Percentiles rank a stretch among this genome's conserved stretches.
These are phyloP conservation scores for Candida pseudofarinosa DNA, from an alignment of 805 yeast species.

Conservation along the genomic window DNA sequence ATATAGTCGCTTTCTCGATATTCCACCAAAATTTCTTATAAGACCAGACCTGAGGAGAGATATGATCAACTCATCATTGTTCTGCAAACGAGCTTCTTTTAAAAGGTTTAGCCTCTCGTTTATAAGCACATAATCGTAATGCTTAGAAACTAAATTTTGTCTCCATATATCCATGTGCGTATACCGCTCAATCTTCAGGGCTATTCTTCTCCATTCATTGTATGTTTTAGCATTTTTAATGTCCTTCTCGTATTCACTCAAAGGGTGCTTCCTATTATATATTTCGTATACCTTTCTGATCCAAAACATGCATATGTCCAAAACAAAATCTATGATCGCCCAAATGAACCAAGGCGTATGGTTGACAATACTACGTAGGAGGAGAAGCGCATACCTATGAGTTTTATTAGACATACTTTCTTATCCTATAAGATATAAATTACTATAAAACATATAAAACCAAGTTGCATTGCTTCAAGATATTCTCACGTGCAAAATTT, in stretches of 20 bases:
- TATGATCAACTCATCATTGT: slow-evolving; percentile 56
- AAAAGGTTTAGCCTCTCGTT: slow-evolving; percentile 66
- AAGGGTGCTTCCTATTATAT: slow-evolving; percentile 38
- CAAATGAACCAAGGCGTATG: slow-evolving; percentile 38
- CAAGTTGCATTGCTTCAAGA: too few relatives aligned
- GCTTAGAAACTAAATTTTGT: slow-evolving; percentile 73
- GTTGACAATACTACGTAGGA: slow-evolving; percentile 11
- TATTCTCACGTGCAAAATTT: not conserved
- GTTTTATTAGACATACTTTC: slow-evolving; percentile 1
- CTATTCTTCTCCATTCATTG: slow-evolving; percentile 65
- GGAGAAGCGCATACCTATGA: slow-evolving; percentile 10
- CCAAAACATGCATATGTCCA: slow-evolving; percentile 48
- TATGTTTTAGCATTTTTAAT: slow-evolving; percentile 52
- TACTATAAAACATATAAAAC: not conserved
- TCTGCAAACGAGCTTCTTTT: slow-evolving; percentile 53
- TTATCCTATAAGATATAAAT: not conserved
- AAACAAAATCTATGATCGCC: slow-evolving; percentile 38
- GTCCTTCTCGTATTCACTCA: slow-evolving; percentile 45
- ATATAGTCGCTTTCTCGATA: slow-evolving; percentile 73
- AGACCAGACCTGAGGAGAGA: slow-evolving; percentile 77
- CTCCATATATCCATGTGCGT: slow-evolving; percentile 58
- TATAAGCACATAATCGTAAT: slow-evolving; percentile 81
- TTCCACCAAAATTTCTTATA: slow-evolving; percentile 87
- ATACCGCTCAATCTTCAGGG: slow-evolving; percentile 45
- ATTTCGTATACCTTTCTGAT: slow-evolving; percentile 31